Conservation (phyloP, 2,329 filamentous ascomycete genomes). For the Fonsecaea pedrosoi region DNA sequence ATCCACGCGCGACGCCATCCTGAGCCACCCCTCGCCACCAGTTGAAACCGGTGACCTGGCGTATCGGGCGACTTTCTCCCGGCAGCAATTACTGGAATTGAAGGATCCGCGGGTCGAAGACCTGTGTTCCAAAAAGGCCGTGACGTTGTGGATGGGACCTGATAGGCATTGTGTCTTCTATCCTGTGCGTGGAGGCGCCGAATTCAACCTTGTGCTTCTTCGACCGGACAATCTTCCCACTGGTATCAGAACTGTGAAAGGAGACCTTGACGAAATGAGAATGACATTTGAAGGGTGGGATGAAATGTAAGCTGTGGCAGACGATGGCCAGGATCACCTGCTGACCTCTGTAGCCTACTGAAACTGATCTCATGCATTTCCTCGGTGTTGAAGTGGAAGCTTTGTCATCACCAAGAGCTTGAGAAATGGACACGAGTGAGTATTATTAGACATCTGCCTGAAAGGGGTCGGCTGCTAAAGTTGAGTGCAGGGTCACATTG, state of each 20-base stretch:
- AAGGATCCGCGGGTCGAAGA: slow-evolving; percentile 20
- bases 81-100: slow-evolving; percentile 10
- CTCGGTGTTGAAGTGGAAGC: slow-evolving; percentile 32
- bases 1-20: slow-evolving; percentile 51
- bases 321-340: background rate
- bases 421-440: slow-evolving; percentile 22
- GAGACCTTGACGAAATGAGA: slow-evolving; percentile 62
- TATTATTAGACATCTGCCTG: background rate
- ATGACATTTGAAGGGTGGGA: slow-evolving; percentile 65
- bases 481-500: slow-evolving; percentile 46
- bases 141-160: slow-evolving; percentile 64
- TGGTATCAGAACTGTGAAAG: slow-evolving; percentile 57
- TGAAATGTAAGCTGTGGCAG: slow-evolving; percentile 21
- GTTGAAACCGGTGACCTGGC: slow-evolving; percentile 62
- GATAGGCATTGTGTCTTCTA: slow-evolving; percentile 68
- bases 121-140: slow-evolving; percentile 15
- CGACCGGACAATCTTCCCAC: slow-evolving; percentile 68
- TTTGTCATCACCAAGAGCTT: slow-evolving; percentile 28
- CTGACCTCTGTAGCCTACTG: slow-evolving; percentile 18
- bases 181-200: slow-evolving; percentile 62
- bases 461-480: background rate
- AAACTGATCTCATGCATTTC: slow-evolving; percentile 23
- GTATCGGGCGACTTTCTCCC: slow-evolving; percentile 46
- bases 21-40: slow-evolving; percentile 54
- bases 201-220: slow-evolving; percentile 71